Base-by-base conservation (phyloP, 1,284 basidiomycete genomes). In the Volvariella volvacea region DNA sequence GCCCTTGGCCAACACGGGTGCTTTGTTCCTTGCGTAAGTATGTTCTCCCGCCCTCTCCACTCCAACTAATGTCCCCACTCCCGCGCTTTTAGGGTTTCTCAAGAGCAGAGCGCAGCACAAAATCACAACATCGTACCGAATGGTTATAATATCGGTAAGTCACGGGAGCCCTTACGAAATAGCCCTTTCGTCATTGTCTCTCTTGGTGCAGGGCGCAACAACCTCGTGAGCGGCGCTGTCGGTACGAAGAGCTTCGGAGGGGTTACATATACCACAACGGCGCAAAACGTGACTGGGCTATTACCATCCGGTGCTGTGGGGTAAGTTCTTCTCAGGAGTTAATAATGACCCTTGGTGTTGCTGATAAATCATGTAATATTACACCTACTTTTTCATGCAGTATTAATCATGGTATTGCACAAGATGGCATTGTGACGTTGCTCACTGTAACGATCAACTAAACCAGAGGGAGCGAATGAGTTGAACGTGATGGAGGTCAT, bases 11-110 rank as follows among this genome's bases (percentile, higher is more conserved):
- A 53, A 80, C 48, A 79, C 69, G 28, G 75, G 75, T 1, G 80
- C 83, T 4, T 59, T 82, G 22, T 85, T 84, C 59, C 64, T 84
- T 28, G 82, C 80, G 78, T 83, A 59, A 55, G 78, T 50, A 12
- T n/a, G n/a, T n/a, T n/a, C 16, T 22, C 16, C 33, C n/a, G n/a
- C n/a, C n/a, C n/a, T n/a, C n/a, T n/a, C n/a, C n/a, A n/a, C n/a
- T n/a, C n/a, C n/a, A n/a, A n/a, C n/a, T n/a, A n/a, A n/a, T n/a
- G n/a, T n/a, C n/a, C 34, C 22, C 12, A 10, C 34, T 25, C 33
- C 22, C 14, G 22, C 32, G 9, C 22, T 45, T 37, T 6, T 50
- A 22, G 22, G 12, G 6, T 30, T 22, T 42, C 22, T 16, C 22
- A 20, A n/a, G 20, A 31, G 4, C 31, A 73, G 68, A 52, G 70